Evolutionary conservation across 2,329 filamentous ascomycete genomes (phyloP).

Genomic region (Colletotrichum karsti): DNA sequence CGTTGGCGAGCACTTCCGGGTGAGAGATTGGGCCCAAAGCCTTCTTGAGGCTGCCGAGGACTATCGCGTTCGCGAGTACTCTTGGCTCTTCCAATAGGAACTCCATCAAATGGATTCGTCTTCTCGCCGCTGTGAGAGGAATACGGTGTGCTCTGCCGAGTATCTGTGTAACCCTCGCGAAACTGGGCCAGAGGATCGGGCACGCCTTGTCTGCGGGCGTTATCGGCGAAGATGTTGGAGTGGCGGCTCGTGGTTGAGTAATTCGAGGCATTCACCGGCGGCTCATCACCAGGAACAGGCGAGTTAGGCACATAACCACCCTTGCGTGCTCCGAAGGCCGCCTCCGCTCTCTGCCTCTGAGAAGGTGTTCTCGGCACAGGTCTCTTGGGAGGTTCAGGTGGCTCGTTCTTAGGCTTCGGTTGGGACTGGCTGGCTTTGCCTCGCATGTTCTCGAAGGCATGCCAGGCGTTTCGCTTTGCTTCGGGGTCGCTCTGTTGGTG

Average conservation of each 20-base stretch:
- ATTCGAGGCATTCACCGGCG: constrained; percentile 58
- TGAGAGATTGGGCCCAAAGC: constrained; percentile 24
- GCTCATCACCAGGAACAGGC: constrained; percentile 59
- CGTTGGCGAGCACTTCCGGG: constrained; percentile 36
- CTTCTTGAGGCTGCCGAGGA: constrained; percentile 36
- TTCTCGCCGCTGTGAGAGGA: constrained; percentile 65
- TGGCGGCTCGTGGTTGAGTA: constrained; percentile 51
- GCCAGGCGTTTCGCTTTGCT: constrained; percentile 49
- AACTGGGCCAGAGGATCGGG: constrained; percentile 60
- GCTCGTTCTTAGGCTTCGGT: constrained; percentile 35
- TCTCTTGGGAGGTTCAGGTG: constrained; percentile 40
- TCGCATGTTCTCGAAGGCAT: constrained; percentile 52
- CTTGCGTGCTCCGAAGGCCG: constrained; percentile 61
- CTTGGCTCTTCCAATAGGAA: constrained; percentile 51
- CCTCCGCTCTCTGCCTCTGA: constrained; percentile 62
- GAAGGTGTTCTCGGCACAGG: constrained; percentile 59
- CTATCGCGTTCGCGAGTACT: constrained; percentile 54
- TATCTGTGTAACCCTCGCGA: constrained; percentile 52
- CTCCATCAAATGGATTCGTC: constrained; percentile 63
- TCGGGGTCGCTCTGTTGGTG: constrained; percentile 40
- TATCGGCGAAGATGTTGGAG: constrained; percentile 35
- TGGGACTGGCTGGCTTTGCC: constrained; percentile 42
- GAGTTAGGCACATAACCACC: constrained; percentile 60
- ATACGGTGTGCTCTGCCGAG: constrained; percentile 67
- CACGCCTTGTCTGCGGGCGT: constrained; percentile 32